phyloP scores from a whole-genome alignment of 352 stramenopile species.

The Aphanomyces stellatus region DNA sequence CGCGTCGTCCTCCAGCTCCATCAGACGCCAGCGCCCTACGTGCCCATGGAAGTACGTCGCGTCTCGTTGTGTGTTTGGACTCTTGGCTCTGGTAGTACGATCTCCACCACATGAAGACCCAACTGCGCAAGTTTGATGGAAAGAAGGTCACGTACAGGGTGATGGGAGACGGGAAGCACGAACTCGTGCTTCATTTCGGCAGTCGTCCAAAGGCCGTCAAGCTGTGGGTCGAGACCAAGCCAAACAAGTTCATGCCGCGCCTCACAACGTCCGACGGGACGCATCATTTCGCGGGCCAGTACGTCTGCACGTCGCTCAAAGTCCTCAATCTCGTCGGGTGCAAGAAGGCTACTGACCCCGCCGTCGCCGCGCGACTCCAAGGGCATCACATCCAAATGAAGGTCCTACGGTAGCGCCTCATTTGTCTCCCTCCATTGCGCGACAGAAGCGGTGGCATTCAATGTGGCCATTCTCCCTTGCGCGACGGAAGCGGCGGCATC shows the following conservation, averaged over 20 bases:
- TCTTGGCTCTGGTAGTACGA: conserved; percentile 12
- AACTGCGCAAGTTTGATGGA: conserved; percentile 19
- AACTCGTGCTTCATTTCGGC: conserved; percentile 12
- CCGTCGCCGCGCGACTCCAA: background rate
- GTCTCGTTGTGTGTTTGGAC: background rate
- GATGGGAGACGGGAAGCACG: background rate
- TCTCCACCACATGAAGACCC: conserved; percentile 20
- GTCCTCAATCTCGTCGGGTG: conserved; percentile 14
- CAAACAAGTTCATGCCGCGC: conserved; percentile 14
- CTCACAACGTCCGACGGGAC: conserved; percentile 3
- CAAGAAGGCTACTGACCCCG: background rate
- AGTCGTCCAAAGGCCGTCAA: conserved; percentile 10
- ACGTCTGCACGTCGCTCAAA: conserved; percentile 19
- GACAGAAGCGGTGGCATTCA: no score
- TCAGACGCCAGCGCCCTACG: background rate
- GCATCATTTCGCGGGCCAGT: background rate
- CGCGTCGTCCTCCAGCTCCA: conserved; percentile 13
- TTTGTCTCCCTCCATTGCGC: no score
- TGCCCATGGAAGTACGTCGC: conserved; percentile 1
- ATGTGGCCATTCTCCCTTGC: no score
- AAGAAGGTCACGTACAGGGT: background rate
- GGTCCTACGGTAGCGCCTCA: conserved; percentile 25
- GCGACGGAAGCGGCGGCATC: conserved; percentile 41
- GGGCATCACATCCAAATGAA: conserved; percentile 14
- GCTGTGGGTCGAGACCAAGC: conserved; percentile 10